Evolutionary conservation across 2,329 filamentous ascomycete species (phyloP).

Genomic region (Colletotrichum sp.): DNA sequence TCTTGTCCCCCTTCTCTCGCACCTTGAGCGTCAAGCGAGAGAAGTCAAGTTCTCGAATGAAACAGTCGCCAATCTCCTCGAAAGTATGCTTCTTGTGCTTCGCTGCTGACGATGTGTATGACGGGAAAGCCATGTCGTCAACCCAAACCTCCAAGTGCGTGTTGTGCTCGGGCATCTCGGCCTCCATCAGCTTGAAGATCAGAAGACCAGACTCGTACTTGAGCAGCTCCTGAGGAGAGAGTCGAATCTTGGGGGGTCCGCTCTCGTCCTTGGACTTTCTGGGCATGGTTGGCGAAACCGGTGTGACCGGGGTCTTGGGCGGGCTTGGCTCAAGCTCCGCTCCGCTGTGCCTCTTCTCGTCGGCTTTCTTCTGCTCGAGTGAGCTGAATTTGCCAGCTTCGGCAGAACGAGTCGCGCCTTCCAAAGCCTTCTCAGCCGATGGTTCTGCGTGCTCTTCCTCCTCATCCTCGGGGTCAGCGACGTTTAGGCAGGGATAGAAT

Average conservation of each 20-base stretch:
- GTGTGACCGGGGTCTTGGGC: conserved; percentile 48
- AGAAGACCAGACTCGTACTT: conserved; percentile 90
- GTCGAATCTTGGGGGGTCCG: conserved; percentile 74
- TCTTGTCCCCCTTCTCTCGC: conserved; percentile 78
- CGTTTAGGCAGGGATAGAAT: conserved; percentile 89
- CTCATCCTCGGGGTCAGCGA: conserved; percentile 89
- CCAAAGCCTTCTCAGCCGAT: conserved; percentile 39
- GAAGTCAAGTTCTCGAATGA: conserved; percentile 96
- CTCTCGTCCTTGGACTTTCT: conserved; percentile 56
- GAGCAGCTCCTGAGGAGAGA: conserved; percentile 80
- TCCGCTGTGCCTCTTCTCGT: conserved; percentile 26
- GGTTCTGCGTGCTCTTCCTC: conserved; percentile 60
- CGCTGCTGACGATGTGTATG: conserved; percentile 82
- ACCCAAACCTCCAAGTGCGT: conserved; percentile 87
- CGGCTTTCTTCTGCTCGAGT: conserved; percentile 33
- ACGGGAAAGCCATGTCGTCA: conserved; percentile 92
- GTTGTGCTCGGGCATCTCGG: conserved; percentile 77
- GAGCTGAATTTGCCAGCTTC: conserved; percentile 51
- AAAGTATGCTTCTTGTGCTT: conserved; percentile 73
- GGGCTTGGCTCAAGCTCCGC: conserved; percentile 27
- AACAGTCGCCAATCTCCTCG: conserved; percentile 93
- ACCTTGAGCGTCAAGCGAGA: conserved; percentile 90
- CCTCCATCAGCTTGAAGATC: conserved; percentile 93
- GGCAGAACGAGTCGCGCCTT: conserved; percentile 22
- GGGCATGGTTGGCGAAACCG: conserved; percentile 49